Evolutionary conservation across 2,329 filamentous ascomycete genomes (phyloP).

Genomic region (Nigrospora sphaerica): DNA sequence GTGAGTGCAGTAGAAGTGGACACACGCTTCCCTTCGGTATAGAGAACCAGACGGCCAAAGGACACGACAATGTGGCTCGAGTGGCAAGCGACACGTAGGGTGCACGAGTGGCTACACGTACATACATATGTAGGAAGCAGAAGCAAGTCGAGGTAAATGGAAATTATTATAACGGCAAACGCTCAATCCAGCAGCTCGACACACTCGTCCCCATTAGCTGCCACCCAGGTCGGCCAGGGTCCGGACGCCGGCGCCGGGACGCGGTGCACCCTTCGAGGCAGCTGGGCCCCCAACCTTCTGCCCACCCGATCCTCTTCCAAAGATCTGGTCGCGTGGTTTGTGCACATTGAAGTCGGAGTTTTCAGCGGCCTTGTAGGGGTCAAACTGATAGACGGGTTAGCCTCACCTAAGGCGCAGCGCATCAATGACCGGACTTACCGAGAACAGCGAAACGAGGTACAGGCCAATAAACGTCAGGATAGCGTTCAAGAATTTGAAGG

Average conservation of each 20-base stretch:
- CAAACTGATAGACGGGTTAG: constrained; percentile 35
- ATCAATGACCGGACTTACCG: constrained; percentile 32
- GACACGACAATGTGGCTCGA: too few relatives aligned
- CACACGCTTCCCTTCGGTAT: too few relatives aligned
- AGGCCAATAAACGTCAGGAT: constrained; percentile 51
- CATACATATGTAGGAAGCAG: too few relatives aligned
- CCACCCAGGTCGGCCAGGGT: constrained; percentile 47
- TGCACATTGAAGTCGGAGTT: constrained; percentile 51
- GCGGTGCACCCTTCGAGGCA: constrained; percentile 7
- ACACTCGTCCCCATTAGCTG: constrained; percentile 7
- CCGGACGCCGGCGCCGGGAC: constrained; percentile 24
- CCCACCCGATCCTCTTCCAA: constrained; percentile 11
- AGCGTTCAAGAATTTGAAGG: constrained; percentile 39
- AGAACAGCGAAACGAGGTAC: constrained; percentile 55
- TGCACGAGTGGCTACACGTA: too few relatives aligned
- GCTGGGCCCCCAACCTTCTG: constrained; percentile 17
- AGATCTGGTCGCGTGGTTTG: constrained; percentile 23
- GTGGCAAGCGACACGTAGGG: too few relatives aligned
- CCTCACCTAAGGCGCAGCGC: neutral
- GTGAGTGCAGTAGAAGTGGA: too few relatives aligned
- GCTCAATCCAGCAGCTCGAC: too few relatives aligned
- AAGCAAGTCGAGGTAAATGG: too few relatives aligned
- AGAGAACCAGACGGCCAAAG: too few relatives aligned
- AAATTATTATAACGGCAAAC: too few relatives aligned
- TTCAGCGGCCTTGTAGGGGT: constrained; percentile 55